Evolutionary conservation across 257 asterid species (phyloP).

Genomic region (Solanum sitiens): DNA sequence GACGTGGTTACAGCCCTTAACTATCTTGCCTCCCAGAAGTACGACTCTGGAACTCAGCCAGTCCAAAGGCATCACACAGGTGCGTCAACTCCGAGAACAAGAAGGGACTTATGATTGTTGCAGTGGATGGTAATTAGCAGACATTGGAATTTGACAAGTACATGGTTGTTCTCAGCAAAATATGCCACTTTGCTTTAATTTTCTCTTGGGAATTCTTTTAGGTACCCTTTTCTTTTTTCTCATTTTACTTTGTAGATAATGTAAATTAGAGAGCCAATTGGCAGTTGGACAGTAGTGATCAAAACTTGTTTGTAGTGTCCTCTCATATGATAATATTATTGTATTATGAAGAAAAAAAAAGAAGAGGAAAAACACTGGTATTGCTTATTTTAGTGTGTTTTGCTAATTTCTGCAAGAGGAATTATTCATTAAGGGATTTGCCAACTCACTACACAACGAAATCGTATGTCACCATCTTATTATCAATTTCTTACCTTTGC

Average conservation of each 20-base stretch:
- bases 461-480: too few relatives aligned
- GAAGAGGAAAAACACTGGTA: neutral
- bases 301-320: neutral
- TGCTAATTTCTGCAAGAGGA: too few relatives aligned
- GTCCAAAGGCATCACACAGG: constrained; percentile 33
- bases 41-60: constrained; percentile 36
- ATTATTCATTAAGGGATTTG: too few relatives aligned
- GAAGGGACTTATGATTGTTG: constrained; percentile 19
- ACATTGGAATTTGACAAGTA: neutral
- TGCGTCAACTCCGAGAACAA: constrained; percentile 40
- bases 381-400: neutral
- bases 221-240: neutral
- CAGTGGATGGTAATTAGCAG: neutral
- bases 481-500: too few relatives aligned
- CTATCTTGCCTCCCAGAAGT: constrained; percentile 53
- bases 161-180: neutral
- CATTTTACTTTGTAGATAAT: neutral
- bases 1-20: constrained; percentile 58
- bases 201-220: neutral
- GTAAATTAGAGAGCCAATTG: neutral
- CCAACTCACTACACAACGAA: too few relatives aligned
- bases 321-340: neutral
- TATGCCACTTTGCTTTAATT: neutral
- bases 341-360: neutral
- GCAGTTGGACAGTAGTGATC: neutral